These are phyloP conservation scores for Aureobasidium sp. DNA, from an alignment of 2,329 filamentous ascomycete species.

Conservation along the genomic window DNA sequence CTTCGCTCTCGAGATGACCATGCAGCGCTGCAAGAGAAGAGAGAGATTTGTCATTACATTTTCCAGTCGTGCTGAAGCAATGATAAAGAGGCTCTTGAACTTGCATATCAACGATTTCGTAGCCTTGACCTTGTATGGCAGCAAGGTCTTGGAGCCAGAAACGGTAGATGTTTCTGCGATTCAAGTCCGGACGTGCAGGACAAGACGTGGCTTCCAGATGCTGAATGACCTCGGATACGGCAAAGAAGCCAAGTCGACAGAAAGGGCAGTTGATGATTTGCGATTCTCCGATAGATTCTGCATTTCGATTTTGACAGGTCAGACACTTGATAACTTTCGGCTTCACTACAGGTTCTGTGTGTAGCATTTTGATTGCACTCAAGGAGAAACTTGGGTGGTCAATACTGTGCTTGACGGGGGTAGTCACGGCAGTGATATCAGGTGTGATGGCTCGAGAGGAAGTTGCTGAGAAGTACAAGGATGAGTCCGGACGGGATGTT, in stretches of 20 bases:
- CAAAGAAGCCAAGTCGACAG: not conserved
- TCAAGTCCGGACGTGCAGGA: not conserved
- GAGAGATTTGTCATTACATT: not conserved
- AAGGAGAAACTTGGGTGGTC: not conserved
- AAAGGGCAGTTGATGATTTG: not conserved
- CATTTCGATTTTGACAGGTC: not conserved
- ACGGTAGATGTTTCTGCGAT: not conserved
- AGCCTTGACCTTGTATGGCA: not conserved
- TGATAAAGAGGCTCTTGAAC: not conserved
- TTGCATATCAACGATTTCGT: not conserved
- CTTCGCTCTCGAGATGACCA: not conserved
- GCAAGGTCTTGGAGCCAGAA: too few relatives aligned
- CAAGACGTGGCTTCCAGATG: not conserved
- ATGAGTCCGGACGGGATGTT: conserved; percentile 24
- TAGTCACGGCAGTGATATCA: conserved; percentile 28
- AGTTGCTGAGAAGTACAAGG: conserved; percentile 30
- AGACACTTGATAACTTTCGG: not conserved
- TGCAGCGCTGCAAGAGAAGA: not conserved
- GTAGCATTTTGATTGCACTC: not conserved
- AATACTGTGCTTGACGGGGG: conserved; percentile 24
- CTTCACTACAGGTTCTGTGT: not conserved
- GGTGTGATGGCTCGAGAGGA: conserved; percentile 41
- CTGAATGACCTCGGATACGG: not conserved
- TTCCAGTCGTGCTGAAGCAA: not conserved
- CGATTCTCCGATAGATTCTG: not conserved